Percentiles rank a stretch among this genome's conserved stretches.
Conservation (phyloP, 805 yeast species). For the Metschnikowia noctiluminum region DNA sequence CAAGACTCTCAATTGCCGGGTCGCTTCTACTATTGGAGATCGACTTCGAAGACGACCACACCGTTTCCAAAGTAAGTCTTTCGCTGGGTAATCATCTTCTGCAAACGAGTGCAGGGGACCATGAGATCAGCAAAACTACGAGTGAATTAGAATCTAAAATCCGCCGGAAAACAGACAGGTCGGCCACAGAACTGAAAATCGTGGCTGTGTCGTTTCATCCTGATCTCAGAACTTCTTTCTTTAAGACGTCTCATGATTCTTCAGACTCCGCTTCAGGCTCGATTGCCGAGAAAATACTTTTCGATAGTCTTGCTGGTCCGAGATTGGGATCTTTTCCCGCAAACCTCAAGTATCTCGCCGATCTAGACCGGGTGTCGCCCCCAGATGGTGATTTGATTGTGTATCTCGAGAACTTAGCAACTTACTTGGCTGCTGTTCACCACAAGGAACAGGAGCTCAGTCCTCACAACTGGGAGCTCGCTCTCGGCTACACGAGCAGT, state of each 20-base stretch:
- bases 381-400: conserved; percentile 30
- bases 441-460: conserved; percentile 21
- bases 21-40: conserved; percentile 38
- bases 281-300: conserved; percentile 29
- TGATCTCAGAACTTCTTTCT: conserved; percentile 2
- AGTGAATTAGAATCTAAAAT: too few relatives aligned
- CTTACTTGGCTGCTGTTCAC: conserved; percentile 26
- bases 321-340: conserved; percentile 30
- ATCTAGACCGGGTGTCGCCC: conserved; percentile 32
- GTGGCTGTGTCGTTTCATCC: conserved; percentile 3
- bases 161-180: background rate
- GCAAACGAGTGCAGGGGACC: background rate
- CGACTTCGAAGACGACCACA: conserved; percentile 29
- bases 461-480: conserved; percentile 19
- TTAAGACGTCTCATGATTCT: background rate
- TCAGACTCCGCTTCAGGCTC: background rate
- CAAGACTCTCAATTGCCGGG: conserved; percentile 41
- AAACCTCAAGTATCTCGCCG: conserved; percentile 36
- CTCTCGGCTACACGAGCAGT: conserved; percentile 22
- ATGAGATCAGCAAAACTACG: too few relatives aligned
- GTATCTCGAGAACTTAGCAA: conserved; percentile 29
- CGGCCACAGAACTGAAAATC: background rate
- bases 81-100: conserved; percentile 33
- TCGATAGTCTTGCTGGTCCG: conserved; percentile 22
- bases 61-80: conserved; percentile 28